phyloP scores from a whole-genome alignment of 2,329 filamentous ascomycete genomes.

The Verticillium longisporum region DNA sequence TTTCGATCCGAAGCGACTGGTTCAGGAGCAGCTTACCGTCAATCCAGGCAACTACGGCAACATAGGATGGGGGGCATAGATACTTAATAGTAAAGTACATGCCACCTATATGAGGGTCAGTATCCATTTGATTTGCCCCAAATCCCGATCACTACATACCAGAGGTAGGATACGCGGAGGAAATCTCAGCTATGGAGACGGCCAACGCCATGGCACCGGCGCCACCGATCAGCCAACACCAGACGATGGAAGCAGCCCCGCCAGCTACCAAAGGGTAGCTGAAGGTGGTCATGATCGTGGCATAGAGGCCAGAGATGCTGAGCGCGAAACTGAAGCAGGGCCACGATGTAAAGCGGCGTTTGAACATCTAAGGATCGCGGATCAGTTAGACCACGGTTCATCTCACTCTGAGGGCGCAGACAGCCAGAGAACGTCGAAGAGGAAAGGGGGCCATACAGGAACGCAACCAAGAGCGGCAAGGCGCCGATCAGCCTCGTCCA shows the following conservation, averaged over 20 bases:
- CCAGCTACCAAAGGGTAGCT: conserved; percentile 45
- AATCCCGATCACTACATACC: too few relatives aligned
- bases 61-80: conserved; percentile 37
- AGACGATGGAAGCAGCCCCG: conserved; percentile 45
- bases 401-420: neutral
- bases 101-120: conserved; percentile 13
- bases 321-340: conserved; percentile 53
- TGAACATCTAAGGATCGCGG: conserved; percentile 39
- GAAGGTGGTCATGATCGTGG: conserved; percentile 49
- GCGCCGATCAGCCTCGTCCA: conserved; percentile 20
- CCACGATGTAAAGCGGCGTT: conserved; percentile 52
- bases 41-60: conserved; percentile 43
- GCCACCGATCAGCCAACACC: conserved; percentile 53
- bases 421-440: neutral
- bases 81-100: conserved; percentile 50
- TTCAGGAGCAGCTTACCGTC: neutral
- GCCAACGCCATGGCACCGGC: conserved; percentile 49
- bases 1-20: neutral
- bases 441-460: conserved; percentile 18
- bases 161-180: conserved; percentile 51
- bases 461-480: conserved; percentile 28
- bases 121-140: neutral
- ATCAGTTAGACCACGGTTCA: neutral
- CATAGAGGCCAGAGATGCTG: conserved; percentile 47
- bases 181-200: conserved; percentile 47